Evolutionary conservation across 1,284 basidiomycete species (phyloP).

Genomic region (Microbotryomycetes sp.): DNA sequence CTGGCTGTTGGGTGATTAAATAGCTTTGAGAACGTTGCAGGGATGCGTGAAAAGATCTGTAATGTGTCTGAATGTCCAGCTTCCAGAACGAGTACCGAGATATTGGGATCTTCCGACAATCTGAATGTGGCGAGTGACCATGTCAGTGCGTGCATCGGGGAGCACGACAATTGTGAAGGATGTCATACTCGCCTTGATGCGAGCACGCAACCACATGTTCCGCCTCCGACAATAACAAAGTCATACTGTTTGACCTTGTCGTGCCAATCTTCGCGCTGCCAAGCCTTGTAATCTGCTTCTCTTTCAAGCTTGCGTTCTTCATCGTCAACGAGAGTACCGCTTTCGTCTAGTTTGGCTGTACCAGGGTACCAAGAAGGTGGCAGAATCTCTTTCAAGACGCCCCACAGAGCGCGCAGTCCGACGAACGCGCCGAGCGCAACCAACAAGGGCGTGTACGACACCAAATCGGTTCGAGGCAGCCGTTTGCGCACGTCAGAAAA

Average conservation of each 20-base stretch:
- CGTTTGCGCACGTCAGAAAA: neutral
- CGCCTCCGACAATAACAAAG: conserved; percentile 1
- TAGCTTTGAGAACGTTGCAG: neutral
- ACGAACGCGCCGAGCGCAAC: neutral
- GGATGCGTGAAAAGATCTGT: conserved; percentile 4
- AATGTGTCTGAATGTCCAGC: conserved; percentile 2
- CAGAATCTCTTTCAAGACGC: neutral
- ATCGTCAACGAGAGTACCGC: neutral
- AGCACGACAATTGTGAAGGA: neutral
- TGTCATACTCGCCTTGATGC: neutral
- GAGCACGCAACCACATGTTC: neutral
- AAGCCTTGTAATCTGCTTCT: neutral
- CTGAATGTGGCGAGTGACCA: neutral
- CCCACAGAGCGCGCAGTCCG: neutral
- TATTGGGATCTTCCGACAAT: conserved; percentile 3
- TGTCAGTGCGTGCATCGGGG: neutral
- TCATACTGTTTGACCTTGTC: conserved; percentile 1
- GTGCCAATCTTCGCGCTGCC: neutral
- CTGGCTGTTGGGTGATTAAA: neutral
- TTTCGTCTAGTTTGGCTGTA: neutral
- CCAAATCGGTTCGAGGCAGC: neutral
- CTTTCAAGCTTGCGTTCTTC: neutral
- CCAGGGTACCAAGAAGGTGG: conserved; percentile 2
- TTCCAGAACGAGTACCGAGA: conserved; percentile 11
- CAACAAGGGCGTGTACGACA: neutral